Evolutionary conservation across 176 grass and related monocot genomes (phyloP).

Genomic region (Dactylis glomerata): DNA sequence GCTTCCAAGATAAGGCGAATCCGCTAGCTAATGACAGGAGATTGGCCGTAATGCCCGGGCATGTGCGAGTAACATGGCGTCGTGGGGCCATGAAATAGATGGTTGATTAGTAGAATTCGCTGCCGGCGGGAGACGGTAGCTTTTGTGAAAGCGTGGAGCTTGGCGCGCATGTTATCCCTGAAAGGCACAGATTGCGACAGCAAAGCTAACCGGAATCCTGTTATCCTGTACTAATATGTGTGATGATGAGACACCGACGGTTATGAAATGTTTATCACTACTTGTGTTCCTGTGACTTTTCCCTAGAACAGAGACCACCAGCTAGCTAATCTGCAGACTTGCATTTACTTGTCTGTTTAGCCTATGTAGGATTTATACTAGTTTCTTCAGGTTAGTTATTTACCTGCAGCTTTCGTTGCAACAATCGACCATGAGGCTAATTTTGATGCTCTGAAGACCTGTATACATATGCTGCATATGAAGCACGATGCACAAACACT

Average conservation of each 20-base stretch:
- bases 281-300: not conserved
- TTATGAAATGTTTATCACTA: not conserved
- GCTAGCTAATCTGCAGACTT: not conserved
- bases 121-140: not conserved
- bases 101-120: slow-evolving; percentile 19
- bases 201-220: slow-evolving; percentile 13
- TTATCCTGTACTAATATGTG: not conserved
- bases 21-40: slow-evolving; percentile 21
- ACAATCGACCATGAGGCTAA: not conserved
- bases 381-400: not conserved
- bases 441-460: too few relatives aligned
- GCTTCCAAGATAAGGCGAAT: slow-evolving; percentile 38
- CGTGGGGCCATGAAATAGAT: slow-evolving; percentile 30
- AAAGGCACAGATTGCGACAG: slow-evolving; percentile 12
- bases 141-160: slow-evolving; percentile 34
- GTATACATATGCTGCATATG: not conserved
- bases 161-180: slow-evolving; percentile 27
- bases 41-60: slow-evolving; percentile 41
- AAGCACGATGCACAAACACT: not conserved
- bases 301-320: not conserved
- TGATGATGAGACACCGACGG: not conserved
- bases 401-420: not conserved
- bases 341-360: not conserved
- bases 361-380: not conserved
- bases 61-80: slow-evolving; percentile 55